Conservation (phyloP, 2,329 filamentous ascomycete genomes). For the Triangularia verruculosa region DNA sequence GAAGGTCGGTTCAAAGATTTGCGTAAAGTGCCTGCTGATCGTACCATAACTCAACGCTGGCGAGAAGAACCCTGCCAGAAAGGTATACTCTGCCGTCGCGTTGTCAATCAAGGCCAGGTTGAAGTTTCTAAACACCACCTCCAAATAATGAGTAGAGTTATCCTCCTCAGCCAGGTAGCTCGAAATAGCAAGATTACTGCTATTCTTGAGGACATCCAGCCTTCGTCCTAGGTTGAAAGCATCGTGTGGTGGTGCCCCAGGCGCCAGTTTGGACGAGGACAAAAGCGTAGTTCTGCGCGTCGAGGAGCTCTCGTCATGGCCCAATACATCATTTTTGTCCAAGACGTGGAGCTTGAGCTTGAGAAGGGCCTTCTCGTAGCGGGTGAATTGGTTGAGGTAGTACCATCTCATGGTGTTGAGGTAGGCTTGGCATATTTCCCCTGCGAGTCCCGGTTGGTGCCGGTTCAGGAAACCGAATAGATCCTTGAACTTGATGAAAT, state of each 20-base stretch:
- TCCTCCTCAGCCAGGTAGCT: slow-evolving; percentile 92
- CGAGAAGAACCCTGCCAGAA: slow-evolving; percentile 85
- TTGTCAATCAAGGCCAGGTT: slow-evolving; percentile 94
- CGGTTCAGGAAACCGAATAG: slow-evolving; percentile 80
- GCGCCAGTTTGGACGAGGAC: slow-evolving; percentile 46
- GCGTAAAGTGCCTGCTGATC: slow-evolving; percentile 78
- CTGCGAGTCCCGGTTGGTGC: slow-evolving; percentile 77
- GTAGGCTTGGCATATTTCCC: slow-evolving; percentile 90
- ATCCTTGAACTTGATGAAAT: slow-evolving; percentile 84
- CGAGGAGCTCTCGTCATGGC: slow-evolving; percentile 66
- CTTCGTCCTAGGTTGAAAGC: slow-evolving; percentile 85
- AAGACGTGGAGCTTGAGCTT: slow-evolving; percentile 80
- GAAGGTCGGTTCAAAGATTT: slow-evolving; percentile 89
- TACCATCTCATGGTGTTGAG: slow-evolving; percentile 99
- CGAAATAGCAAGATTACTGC: slow-evolving; percentile 72
- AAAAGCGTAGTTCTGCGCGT: slow-evolving; percentile 60
- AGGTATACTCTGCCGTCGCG: slow-evolving; percentile 89
- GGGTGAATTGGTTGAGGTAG: slow-evolving; percentile 84
- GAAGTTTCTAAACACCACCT: slow-evolving; percentile 89
- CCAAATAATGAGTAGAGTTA: slow-evolving; percentile 78
- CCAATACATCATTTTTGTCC: slow-evolving; percentile 80
- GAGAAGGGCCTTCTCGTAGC: slow-evolving; percentile 79
- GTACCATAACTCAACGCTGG: slow-evolving; percentile 70
- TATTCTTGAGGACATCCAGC: slow-evolving; percentile 74
- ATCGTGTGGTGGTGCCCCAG: slow-evolving; percentile 65